Conservation (phyloP, 1,284 basidiomycete genomes). For the Ceratobasidium sp. region DNA sequence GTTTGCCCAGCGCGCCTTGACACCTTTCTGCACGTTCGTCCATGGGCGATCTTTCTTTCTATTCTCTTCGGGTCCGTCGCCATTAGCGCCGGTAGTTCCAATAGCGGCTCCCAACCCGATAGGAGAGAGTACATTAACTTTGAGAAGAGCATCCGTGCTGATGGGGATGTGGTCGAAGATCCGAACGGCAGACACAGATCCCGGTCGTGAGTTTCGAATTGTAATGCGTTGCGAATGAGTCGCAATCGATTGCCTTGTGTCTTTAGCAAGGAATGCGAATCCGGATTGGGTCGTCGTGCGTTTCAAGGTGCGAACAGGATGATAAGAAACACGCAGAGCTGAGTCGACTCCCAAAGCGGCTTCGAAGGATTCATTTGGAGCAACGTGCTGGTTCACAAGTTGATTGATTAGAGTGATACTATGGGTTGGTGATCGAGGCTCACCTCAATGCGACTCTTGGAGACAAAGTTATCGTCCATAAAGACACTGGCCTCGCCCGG, state of each 20-base stretch:
- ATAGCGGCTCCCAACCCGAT: neutral
- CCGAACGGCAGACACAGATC: slow-evolving; percentile 45
- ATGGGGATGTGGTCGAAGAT: slow-evolving; percentile 52
- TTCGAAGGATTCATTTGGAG: slow-evolving; percentile 52
- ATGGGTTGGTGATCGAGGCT: slow-evolving; percentile 38
- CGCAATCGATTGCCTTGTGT: slow-evolving; percentile 36
- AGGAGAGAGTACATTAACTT: slow-evolving; percentile 51
- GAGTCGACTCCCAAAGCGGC: slow-evolving; percentile 51
- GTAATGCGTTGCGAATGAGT: slow-evolving; percentile 51
- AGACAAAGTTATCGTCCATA: slow-evolving; percentile 53
- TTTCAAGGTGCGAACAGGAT: slow-evolving; percentile 47
- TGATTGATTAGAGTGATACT: slow-evolving; percentile 49
- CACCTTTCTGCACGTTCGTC: slow-evolving; percentile 35
- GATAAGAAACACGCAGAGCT: slow-evolving; percentile 50
- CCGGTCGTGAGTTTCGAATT: slow-evolving; percentile 51
- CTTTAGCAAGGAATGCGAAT: slow-evolving; percentile 41
- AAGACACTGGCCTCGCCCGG: slow-evolving; percentile 52
- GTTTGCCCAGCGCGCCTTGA: slow-evolving; percentile 40
- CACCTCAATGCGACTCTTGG: slow-evolving; percentile 51
- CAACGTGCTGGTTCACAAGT: slow-evolving; percentile 48
- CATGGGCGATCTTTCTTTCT: slow-evolving; percentile 18
- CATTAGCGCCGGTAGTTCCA: no score
- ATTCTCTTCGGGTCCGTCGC: no score
- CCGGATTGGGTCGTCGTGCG: slow-evolving; percentile 32
- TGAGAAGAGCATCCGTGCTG: slow-evolving; percentile 52